A percentile compares a stretch with the other conserved stretches of the same genome.
These are phyloP conservation scores for Entophlyctis luteolus DNA, from an alignment of 192 early-diverging fungal species.

Conservation along the genomic window DNA sequence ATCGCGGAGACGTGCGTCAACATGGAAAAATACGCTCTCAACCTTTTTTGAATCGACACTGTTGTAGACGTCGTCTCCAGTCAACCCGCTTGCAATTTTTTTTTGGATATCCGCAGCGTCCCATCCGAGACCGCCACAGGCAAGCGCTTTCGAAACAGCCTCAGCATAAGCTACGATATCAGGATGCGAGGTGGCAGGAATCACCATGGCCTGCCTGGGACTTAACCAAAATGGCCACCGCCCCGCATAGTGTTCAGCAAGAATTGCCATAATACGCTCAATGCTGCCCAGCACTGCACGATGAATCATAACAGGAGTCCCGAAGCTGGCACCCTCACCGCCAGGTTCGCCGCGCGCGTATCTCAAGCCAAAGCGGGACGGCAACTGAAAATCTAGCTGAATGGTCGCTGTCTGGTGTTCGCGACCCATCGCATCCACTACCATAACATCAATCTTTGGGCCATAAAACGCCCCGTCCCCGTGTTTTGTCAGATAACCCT, in stretches of 20 bases:
- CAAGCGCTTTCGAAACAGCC: slow-evolving; percentile 37
- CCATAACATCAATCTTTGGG: slow-evolving; percentile 89
- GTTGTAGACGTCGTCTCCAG: slow-evolving; percentile 39
- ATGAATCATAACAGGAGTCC: slow-evolving; percentile 90
- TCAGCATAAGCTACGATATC: slow-evolving; percentile 64
- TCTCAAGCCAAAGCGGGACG: slow-evolving; percentile 73
- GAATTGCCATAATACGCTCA: slow-evolving; percentile 92
- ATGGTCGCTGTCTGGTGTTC: slow-evolving; percentile 91
- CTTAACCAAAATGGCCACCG: slow-evolving; percentile 94
- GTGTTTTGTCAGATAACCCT: slow-evolving; percentile 65
- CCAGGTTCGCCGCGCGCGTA: no score
- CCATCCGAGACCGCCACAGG: slow-evolving; percentile 13
- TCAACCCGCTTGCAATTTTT: slow-evolving; percentile 37
- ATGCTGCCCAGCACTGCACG: slow-evolving; percentile 85
- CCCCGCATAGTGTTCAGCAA: slow-evolving; percentile 88
- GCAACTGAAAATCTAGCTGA: slow-evolving; percentile 94
- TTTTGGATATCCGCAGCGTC: slow-evolving; percentile 23
- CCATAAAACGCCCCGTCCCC: slow-evolving; percentile 97
- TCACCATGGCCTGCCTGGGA: slow-evolving; percentile 82
- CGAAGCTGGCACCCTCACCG: slow-evolving; percentile 56
- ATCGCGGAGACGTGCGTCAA: slow-evolving; percentile 50
- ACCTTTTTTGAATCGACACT: background rate
- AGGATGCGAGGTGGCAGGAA: slow-evolving; percentile 60
- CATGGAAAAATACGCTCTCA: slow-evolving; percentile 59
- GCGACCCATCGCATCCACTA: slow-evolving; percentile 75